Evolutionary conservation across 805 yeast species (phyloP).

Genomic region (Zygosaccharomyces gambellarensis): DNA sequence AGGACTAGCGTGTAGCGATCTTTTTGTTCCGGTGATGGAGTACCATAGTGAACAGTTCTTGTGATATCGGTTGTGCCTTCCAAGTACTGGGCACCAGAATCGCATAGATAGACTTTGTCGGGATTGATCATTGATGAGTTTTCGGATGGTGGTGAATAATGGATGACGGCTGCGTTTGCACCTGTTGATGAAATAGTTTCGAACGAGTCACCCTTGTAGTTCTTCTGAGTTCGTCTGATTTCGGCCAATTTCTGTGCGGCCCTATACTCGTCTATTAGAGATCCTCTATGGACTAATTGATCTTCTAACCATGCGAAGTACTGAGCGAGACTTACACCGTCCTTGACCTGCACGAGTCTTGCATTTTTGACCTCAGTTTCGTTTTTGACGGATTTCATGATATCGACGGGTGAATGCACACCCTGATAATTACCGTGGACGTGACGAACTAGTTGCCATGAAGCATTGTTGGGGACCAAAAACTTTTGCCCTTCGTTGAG

Average conservation of each 20-base stretch:
- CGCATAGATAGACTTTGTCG: slow-evolving; percentile 66
- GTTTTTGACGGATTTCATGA: slow-evolving; percentile 75
- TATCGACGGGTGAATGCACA: slow-evolving; percentile 56
- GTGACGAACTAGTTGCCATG: slow-evolving; percentile 63
- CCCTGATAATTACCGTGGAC: slow-evolving; percentile 40
- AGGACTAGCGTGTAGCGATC: slow-evolving; percentile 77
- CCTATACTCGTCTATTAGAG: slow-evolving; percentile 55
- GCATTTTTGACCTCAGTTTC: slow-evolving; percentile 66
- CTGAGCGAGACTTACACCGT: slow-evolving; percentile 70
- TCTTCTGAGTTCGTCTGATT: slow-evolving; percentile 49
- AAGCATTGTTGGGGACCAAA: slow-evolving; percentile 51
- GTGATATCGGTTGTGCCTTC: slow-evolving; percentile 98
- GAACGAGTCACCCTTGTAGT: slow-evolving; percentile 66
- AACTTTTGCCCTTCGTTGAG: slow-evolving; percentile 34
- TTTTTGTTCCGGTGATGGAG: slow-evolving; percentile 53
- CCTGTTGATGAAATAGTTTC: slow-evolving; percentile 76
- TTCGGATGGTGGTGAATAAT: slow-evolving; percentile 63
- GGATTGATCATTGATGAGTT: slow-evolving; percentile 59
- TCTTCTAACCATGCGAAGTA: slow-evolving; percentile 81
- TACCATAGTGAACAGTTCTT: slow-evolving; percentile 67
- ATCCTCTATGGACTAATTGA: slow-evolving; percentile 40
- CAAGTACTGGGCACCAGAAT: slow-evolving; percentile 85
- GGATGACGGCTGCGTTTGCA: slow-evolving; percentile 68
- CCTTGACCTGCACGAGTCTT: slow-evolving; percentile 71
- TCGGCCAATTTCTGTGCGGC: slow-evolving; percentile 57